phyloP scores from a whole-genome alignment of 768 basidiomycete species.

The Boletus edulis region DNA sequence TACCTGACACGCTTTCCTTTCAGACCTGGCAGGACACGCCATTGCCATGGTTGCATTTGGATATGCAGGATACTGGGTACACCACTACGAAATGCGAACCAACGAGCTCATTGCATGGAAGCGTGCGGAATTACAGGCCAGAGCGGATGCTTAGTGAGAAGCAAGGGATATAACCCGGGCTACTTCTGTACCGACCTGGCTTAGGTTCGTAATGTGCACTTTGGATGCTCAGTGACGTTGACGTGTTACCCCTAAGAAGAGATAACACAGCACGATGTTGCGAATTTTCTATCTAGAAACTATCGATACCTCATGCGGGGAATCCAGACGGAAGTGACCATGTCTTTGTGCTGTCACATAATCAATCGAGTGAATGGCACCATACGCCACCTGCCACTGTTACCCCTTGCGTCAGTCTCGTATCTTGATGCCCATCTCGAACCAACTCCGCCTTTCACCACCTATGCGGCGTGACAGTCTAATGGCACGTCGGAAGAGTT shows the following conservation, averaged over 20 bases:
- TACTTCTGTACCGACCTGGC: neutral
- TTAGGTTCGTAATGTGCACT: slow-evolving; percentile 23
- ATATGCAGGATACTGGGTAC: slow-evolving; percentile 71
- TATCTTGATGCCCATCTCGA: neutral
- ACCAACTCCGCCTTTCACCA: neutral
- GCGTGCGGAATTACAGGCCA: slow-evolving; percentile 56
- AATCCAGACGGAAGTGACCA: neutral
- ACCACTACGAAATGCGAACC: slow-evolving; percentile 63
- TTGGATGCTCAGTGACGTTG: slow-evolving; percentile 1
- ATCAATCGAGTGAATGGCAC: neutral
- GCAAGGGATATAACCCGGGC: slow-evolving; percentile 14
- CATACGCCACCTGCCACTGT: neutral
- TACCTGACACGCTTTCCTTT: neutral
- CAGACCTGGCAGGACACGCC: slow-evolving; percentile 73
- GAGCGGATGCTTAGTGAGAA: slow-evolving; percentile 27
- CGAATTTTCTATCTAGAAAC: slow-evolving; percentile 18
- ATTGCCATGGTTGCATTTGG: slow-evolving; percentile 71
- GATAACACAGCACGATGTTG: slow-evolving; percentile 6
- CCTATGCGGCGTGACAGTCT: slow-evolving; percentile 9
- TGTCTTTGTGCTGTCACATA: slow-evolving; percentile 2
- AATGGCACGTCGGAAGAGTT: neutral
- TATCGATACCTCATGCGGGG: slow-evolving; percentile 7
- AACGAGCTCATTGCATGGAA: slow-evolving; percentile 61
- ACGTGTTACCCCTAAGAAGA: slow-evolving; percentile 8
- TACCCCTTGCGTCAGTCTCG: neutral